phyloP scores from a whole-genome alignment of 345 rosid species.

The Aquilaria sinensis region DNA sequence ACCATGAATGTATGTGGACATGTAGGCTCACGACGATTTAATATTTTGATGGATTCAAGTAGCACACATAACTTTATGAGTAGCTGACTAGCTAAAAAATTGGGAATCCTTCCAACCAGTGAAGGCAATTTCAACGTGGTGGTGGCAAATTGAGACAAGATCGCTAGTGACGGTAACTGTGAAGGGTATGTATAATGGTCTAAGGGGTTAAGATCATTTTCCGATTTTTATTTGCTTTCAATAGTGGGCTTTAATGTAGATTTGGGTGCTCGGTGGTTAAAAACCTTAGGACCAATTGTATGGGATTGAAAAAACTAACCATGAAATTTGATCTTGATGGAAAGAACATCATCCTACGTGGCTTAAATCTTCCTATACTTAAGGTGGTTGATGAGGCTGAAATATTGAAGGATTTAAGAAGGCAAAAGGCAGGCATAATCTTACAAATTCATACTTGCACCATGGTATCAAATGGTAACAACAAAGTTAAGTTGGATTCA shows the following conservation, averaged over 20 bases:
- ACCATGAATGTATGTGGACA: neutral
- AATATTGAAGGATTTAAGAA: neutral
- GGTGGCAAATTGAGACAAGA: slow-evolving; percentile 1
- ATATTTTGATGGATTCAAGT: neutral
- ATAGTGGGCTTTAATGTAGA: neutral
- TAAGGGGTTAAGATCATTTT: neutral
- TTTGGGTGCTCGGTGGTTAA: too few relatives aligned
- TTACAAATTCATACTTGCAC: neutral
- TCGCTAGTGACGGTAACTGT: neutral
- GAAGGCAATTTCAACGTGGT: neutral
- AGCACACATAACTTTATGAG: neutral
- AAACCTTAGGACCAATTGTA: neutral
- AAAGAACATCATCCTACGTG: neutral
- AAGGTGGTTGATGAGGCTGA: neutral
- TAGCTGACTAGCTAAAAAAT: neutral
- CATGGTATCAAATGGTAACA: neutral
- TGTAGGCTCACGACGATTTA: neutral
- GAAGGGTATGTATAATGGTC: neutral
- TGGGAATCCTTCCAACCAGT: neutral
- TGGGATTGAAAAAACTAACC: slow-evolving; percentile 3
- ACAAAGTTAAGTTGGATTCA: too few relatives aligned
- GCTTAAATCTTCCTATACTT: too few relatives aligned
- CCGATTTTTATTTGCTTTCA: neutral
- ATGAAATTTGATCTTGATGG: slow-evolving; percentile 1
- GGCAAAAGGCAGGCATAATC: neutral